Percentiles rank a stretch among this genome's conserved stretches.
These are phyloP conservation scores for Boletellus deceptivus DNA, from an alignment of 1,284 basidiomycete species.

Conservation along the genomic window DNA sequence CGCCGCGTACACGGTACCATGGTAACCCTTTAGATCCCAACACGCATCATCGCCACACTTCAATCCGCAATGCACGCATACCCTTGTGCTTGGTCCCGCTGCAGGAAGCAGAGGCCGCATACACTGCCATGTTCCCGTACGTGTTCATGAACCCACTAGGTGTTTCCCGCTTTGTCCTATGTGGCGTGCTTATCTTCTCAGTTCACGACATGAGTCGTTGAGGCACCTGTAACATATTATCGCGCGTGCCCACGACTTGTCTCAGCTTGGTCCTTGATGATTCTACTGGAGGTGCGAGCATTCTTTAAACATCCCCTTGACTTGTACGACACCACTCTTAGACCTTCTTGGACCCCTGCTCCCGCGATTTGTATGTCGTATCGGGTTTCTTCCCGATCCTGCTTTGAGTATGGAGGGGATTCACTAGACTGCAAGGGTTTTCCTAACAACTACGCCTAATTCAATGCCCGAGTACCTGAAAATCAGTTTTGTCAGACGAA, in stretches of 20 bases:
- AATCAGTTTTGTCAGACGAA: no score
- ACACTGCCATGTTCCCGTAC: constrained; percentile 30
- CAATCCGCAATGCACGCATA: constrained; percentile 1
- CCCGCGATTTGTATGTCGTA: no score
- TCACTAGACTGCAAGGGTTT: no score
- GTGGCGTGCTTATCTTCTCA: constrained; percentile 1
- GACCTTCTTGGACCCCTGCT: no score
- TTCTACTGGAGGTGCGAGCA: no score
- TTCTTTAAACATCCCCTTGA: no score
- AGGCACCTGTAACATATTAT: neutral
- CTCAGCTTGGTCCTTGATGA: neutral
- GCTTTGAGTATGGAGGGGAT: no score
- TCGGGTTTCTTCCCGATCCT: no score
- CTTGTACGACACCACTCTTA: no score
- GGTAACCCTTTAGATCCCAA: neutral
- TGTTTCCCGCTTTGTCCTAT: neutral
- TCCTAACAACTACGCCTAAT: no score
- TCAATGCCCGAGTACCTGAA: no score
- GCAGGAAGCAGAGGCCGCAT: constrained; percentile 30
- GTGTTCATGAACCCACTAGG: constrained; percentile 1
- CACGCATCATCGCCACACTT: neutral
- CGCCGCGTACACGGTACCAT: neutral
- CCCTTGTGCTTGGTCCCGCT: constrained; percentile 28
- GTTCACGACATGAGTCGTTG: neutral
- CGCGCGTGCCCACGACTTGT: neutral